phyloP scores from a whole-genome alignment of 2,329 filamentous ascomycete genomes.

The Exophiala viscosa region DNA sequence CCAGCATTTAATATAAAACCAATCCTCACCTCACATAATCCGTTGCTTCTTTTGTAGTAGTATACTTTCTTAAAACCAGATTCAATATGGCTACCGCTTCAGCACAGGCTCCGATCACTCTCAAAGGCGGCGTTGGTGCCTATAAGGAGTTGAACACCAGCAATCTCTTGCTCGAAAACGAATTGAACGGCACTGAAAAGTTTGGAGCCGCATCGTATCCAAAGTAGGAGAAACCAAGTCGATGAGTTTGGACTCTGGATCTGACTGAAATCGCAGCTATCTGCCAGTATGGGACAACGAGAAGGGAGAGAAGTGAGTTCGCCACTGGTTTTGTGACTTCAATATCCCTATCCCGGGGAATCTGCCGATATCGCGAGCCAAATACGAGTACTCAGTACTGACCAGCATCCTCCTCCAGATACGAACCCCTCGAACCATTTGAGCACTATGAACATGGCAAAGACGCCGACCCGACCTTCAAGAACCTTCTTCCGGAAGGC shows the following conservation, averaged over 20 bases:
- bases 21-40: not conserved
- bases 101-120: conserved; percentile 1
- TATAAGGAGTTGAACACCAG: conserved; percentile 26
- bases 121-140: conserved; percentile 11
- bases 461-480: conserved; percentile 66
- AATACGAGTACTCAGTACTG: not conserved
- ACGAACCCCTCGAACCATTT: conserved; percentile 64
- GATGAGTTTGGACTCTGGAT: not conserved
- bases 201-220: conserved; percentile 61
- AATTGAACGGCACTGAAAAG: conserved; percentile 52
- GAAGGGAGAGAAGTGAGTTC: conserved; percentile 33
- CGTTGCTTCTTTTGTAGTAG: not conserved
- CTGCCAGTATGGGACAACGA: conserved; percentile 67
- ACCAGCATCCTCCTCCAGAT: conserved; percentile 36
- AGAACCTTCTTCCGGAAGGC: conserved; percentile 58
- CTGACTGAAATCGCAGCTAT: conserved; percentile 42
- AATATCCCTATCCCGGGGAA: too few species aligned
- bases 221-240: conserved; percentile 35
- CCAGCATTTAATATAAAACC: not conserved
- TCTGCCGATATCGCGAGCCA: too few species aligned
- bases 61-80: not conserved
- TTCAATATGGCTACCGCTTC: not conserved
- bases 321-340: not conserved
- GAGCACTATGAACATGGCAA: conserved; percentile 72
- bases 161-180: conserved; percentile 44